A percentile compares a stretch with the other conserved stretches of the same genome.
These are phyloP conservation scores for Mycena sp. DNA, from an alignment of 1,284 basidiomycete genomes.

Conservation along the genomic window DNA sequence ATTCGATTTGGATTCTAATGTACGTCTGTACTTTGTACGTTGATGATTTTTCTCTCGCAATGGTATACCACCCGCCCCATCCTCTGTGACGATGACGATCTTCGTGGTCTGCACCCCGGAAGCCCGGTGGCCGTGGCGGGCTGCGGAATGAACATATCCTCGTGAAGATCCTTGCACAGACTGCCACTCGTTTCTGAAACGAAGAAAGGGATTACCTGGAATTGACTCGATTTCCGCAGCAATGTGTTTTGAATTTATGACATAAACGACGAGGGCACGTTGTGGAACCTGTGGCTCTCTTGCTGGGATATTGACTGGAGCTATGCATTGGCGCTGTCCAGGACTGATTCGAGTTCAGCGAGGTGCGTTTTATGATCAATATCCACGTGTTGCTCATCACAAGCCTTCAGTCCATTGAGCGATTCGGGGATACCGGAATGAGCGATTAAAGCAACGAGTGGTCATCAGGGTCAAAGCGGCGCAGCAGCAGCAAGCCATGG, in stretches of 20 bases:
- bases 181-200: not conserved
- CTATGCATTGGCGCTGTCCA: too few relatives aligned
- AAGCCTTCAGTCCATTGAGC: not conserved
- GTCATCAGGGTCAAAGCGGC: too few relatives aligned
- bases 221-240: conserved; percentile 7
- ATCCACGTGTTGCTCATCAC: not conserved
- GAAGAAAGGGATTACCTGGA: not conserved
- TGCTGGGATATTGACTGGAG: too few relatives aligned
- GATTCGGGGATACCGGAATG: too few relatives aligned
- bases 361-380: conserved; percentile 4
- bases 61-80: not conserved
- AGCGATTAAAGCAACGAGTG: too few relatives aligned
- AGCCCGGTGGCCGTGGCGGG: not conserved
- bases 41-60: not conserved
- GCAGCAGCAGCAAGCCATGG: too few relatives aligned
- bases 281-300: too few relatives aligned
- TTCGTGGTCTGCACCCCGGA: not conserved
- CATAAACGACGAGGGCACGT: conserved; percentile 8
- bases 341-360: not conserved
- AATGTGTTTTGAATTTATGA: not conserved
- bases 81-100: not conserved
- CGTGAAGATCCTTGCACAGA: not conserved
- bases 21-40: not conserved
- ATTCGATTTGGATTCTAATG: too few relatives aligned
- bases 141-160: not conserved